Base-by-base conservation (phyloP, 257 asterid species). In the Euphrasia confusa region DNA sequence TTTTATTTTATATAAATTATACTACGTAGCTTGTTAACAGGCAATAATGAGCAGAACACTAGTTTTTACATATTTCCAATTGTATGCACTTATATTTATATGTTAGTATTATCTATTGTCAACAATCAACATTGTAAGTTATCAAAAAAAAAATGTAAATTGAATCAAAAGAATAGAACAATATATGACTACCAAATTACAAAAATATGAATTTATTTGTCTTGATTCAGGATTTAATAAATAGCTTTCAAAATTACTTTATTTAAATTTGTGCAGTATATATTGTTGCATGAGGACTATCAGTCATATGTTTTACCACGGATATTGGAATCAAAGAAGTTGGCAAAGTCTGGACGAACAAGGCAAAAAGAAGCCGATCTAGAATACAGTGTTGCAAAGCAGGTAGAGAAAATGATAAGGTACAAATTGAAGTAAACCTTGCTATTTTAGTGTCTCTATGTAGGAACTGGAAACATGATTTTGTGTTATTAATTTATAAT, bases 381-480 rank as follows among this genome's bases (percentile, higher is more conserved):
- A 71, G 99, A 93, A 82, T 93, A 93, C 73, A 93, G 96, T 70
- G 86, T 93, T 70, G 99, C 99, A 24, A 93, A 93, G 95, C 99
- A 93, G 91, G 99, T 93, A 64, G 99, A 93, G 87, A 89, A 86
- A 87, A 93, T 93, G 99, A 81, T 93, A 80, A 93, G 97, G 99
- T 93, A 93, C 63, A 64, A 52, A 53, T 66, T 48, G 67, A 63
- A 54, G 61, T 45, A 15, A 45, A 52, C 32, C 52, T 69, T 58
- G 55, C 33, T 14, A 15, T 74, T 60, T 45, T 27, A 14, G 55
- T 55, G 14, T 12, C 32, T 27, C 56, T 63, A 13, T 60, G 52
- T 26, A 47, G 66, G 17, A 54, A 54, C 39, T 54, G 37, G 60
- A 54, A 65, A 50, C 35, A 39, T 12, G 64, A 28, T 63, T 33